Conservation (phyloP, 306 rosid species). For the Styphnolobium japonicum region DNA sequence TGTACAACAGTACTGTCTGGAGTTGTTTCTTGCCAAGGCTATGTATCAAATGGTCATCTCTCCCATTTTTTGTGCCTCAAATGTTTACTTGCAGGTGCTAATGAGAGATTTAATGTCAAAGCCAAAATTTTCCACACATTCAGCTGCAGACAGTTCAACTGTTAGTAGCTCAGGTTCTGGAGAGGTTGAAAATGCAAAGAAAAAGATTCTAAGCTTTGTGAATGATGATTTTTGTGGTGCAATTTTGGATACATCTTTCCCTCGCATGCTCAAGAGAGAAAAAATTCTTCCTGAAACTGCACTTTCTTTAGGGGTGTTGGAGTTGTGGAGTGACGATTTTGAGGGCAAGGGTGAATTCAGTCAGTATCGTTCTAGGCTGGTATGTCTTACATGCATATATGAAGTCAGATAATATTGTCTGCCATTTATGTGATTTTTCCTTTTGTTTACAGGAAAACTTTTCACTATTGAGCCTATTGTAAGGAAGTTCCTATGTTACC, state of each 20-base stretch:
- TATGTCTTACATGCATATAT: constrained; percentile 31
- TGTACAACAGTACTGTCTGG: not conserved
- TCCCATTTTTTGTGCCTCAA: constrained; percentile 30
- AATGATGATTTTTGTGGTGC: constrained; percentile 63
- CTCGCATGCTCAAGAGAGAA: constrained; percentile 82
- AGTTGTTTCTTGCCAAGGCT: not conserved
- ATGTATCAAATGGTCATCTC: constrained; percentile 17
- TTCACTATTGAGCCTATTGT: not conserved
- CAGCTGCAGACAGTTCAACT: constrained; percentile 52
- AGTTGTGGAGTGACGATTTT: constrained; percentile 92
- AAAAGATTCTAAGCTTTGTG: constrained; percentile 52
- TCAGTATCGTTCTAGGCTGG: constrained; percentile 91
- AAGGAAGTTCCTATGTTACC: not conserved
- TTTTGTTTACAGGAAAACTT: not conserved
- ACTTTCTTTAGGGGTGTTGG: constrained; percentile 62
- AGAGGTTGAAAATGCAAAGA: constrained; percentile 56
- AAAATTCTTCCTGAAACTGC: constrained; percentile 61
- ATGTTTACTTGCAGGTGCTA: constrained; percentile 52
- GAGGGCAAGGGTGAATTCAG: constrained; percentile 86
- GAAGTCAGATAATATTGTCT: constrained; percentile 12
- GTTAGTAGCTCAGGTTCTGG: constrained; percentile 47
- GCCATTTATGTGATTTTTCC: not conserved
- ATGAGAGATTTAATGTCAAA: constrained; percentile 85
- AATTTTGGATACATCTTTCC: constrained; percentile 79
- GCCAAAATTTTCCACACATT: constrained; percentile 54